Conservation (phyloP, 139 green algal genomes). For the Coelastrella sp. region DNA sequence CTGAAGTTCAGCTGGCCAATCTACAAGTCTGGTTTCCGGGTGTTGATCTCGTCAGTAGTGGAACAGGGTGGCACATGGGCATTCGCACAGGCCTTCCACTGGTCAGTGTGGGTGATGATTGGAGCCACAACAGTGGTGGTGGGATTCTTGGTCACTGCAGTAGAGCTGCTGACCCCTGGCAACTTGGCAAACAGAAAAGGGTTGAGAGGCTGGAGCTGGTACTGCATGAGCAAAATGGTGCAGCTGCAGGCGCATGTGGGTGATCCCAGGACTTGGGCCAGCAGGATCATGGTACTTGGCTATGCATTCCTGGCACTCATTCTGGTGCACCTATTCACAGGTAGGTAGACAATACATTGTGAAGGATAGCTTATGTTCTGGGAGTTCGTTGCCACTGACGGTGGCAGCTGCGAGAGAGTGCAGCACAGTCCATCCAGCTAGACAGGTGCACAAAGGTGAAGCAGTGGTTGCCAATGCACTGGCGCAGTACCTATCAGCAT, state of each 20-base stretch:
- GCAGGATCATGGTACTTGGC: background rate
- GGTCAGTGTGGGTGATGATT: slow-evolving; percentile 2
- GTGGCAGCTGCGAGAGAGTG: no score
- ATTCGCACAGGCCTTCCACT: background rate
- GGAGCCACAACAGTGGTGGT: background rate
- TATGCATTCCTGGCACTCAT: slow-evolving; percentile 36
- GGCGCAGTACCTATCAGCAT: no score
- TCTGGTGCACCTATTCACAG: slow-evolving; percentile 37
- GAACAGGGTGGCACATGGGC: slow-evolving; percentile 26
- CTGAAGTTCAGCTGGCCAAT: slow-evolving; percentile 45
- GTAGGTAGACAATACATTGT: background rate
- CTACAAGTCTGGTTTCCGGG: slow-evolving; percentile 29
- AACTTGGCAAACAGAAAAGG: slow-evolving; percentile 1
- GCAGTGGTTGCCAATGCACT: no score
- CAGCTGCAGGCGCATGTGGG: slow-evolving; percentile 20
- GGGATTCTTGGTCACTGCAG: background rate
- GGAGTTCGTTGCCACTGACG: no score
- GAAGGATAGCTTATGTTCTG: no score
- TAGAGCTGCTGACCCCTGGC: background rate
- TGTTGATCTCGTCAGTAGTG: slow-evolving; percentile 5
- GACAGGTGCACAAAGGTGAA: no score
- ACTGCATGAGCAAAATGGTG: slow-evolving; percentile 14
- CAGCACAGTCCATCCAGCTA: no score
- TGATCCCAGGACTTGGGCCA: slow-evolving; percentile 33
- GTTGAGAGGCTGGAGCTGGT: slow-evolving; percentile 23